Conservation (phyloP, 805 yeast species). For the Cyberlindnera xishuangbannaensis region DNA sequence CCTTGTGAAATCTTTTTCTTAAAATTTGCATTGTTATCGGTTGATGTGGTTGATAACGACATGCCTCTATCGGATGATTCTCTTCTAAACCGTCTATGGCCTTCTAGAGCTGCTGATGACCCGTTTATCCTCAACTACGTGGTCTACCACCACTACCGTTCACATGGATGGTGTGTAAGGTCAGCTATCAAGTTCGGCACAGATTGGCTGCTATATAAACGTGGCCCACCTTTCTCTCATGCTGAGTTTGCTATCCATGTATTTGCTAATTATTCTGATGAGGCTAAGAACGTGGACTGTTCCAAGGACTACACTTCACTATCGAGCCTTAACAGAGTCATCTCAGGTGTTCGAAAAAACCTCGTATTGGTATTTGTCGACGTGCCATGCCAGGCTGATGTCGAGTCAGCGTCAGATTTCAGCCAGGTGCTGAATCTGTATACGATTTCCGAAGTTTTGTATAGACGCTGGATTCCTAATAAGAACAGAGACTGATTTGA, state of each 20-base stretch:
- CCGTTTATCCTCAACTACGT: conserved; percentile 42
- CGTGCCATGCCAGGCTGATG: conserved; percentile 36
- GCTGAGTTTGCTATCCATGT: conserved; percentile 77
- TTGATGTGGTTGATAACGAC: conserved; percentile 30
- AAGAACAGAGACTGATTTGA: conserved; percentile 61
- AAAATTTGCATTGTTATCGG: conserved; percentile 46
- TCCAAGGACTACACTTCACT: conserved; percentile 51
- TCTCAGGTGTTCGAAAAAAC: conserved; percentile 81
- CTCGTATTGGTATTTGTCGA: conserved; percentile 66
- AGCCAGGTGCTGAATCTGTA: conserved; percentile 35
- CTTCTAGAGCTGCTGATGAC: conserved; percentile 16
- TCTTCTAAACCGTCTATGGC: conserved; percentile 12
- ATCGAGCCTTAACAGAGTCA: conserved; percentile 69
- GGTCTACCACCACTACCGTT: conserved; percentile 80
- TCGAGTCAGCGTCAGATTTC: conserved; percentile 24
- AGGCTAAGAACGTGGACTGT: conserved; percentile 22
- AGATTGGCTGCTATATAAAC: conserved; percentile 73
- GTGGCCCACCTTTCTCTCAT: conserved; percentile 95
- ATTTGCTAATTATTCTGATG: conserved; percentile 33
- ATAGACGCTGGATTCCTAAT: conserved; percentile 82
- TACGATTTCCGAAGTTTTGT: conserved; percentile 58
- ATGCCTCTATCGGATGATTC: conserved; percentile 12
- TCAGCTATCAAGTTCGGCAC: conserved; percentile 90
- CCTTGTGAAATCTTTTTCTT: conserved; percentile 74
- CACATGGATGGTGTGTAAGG: conserved; percentile 91